Percentiles rank a stretch among this genome's conserved stretches.
phyloP scores from a whole-genome alignment of 495 filamentous ascomycete species.

The Penicillium simplicissimum region DNA sequence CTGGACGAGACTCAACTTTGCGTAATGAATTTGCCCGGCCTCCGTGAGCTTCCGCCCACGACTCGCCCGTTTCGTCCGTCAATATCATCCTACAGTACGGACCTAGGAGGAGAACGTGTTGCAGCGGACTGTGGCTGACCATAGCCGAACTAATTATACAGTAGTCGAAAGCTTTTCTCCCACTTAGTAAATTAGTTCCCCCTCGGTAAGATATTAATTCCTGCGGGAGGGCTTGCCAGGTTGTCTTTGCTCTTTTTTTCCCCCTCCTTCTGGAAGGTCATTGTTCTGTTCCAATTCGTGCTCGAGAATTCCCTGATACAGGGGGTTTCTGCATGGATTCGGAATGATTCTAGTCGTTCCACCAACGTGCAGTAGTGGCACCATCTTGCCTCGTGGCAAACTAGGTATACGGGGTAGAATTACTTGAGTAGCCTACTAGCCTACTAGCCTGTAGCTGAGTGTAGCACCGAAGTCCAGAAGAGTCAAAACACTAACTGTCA shows the following conservation, averaged over 20 bases:
- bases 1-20: constrained; percentile 2
- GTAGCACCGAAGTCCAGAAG: too few relatives aligned
- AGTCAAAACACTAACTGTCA: too few relatives aligned
- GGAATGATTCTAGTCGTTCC: background rate
- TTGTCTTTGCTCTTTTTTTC: background rate
- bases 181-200: background rate
- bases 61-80: background rate
- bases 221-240: background rate
- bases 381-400: background rate
- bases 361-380: background rate
- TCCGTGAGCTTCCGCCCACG: background rate
- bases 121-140: background rate
- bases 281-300: background rate
- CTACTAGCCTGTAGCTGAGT: too few relatives aligned
- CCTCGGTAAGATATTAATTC: background rate
- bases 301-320: background rate
- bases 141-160: background rate
- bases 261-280: background rate
- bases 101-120: too few relatives aligned
- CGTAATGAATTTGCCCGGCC: background rate
- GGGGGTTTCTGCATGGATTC: background rate
- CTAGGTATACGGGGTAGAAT: background rate
- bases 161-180: background rate
- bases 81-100: background rate
- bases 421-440: too few relatives aligned